Evolutionary conservation across 2,329 filamentous ascomycete genomes (phyloP), one percentile per base, ranked within the genome.

Genomic region (Talaromyces funiculosus): DNA sequence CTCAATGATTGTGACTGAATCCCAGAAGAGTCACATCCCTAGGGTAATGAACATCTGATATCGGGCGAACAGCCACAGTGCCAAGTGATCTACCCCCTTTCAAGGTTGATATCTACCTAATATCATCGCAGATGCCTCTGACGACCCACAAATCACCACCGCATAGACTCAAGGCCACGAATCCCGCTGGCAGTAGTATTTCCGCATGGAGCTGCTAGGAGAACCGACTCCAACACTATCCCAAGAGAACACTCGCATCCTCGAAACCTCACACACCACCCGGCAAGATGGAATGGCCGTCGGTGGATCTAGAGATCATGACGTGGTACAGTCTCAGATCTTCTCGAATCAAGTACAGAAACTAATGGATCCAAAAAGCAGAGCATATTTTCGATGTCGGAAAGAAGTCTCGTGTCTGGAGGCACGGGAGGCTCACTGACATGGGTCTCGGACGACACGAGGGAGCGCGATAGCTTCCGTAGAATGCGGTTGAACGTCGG

Each of bases 391-490:
- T 40, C 43, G 8, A 53, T n/a, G 12, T 33, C 49, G 29, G 57
- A 53, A 24, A 24, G 38, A 20, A 54, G 51, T 18, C n/a, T 53
- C 14, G 14, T 16, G 6, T 4, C 37, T 16, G 49, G 37, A 24
- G 20, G 26, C 49, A 24, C 12, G 4, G 29, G 57, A 42, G 62
- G 66, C 8, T 73, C 71, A 22, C 66, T 64, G 45, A 72, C 67
- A 35, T 73, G 71, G 71, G 59, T 67, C 31, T 68, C 66, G 42
- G 56, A 64, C 7, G 58, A 67, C 29, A 64, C 66, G 4, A 66
- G 62, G 53, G 68, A 71, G 59, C 62, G 65, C 22, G 71, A 71
- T 29, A 62, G 49, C 29, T 73, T 69, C 56, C 53, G 57, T 38
- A 67, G 61, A 24, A 62, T 68, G 53, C 63, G 67, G 6, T 57